Evolutionary conservation across 1,284 basidiomycete species (phyloP), one percentile per base, ranked within the genome.

Genomic region (Cutaneotrichosporon cutaneum): DNA sequence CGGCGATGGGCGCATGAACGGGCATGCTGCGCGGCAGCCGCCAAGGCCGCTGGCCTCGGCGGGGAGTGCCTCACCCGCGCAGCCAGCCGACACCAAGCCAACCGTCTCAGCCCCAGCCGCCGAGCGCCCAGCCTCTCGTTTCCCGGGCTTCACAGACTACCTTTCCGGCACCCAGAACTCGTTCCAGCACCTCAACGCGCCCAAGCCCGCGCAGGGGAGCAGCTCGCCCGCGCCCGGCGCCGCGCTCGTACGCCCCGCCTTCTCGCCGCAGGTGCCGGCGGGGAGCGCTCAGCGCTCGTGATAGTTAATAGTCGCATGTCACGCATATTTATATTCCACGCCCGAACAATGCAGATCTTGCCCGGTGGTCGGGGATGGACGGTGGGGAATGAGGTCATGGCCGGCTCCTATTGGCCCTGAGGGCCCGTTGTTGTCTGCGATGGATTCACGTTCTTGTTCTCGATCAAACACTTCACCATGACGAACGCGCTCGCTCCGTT

Each of bases 401-500:
- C 18, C 16, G 18, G 16, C 39, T 42, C 39, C 39, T 42, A 42
- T 42, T 42, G 39, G 39, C 39, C 39, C 16, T 14, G 39, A 18
- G 39, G 18, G 18, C 9, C 9, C 7, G 39, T 18, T n/a, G 39
- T 42, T 3, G 39, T n/a, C 39, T 1, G 18, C 39, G 18, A n/a
- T 16, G 13, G 36, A n/a, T n/a, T n/a, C 36, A 16, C 36, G 14
- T 39, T 39, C 36, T 2, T 16, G 13, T 14, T 39, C 36, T 39
- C 36, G 14, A 39, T 39, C 36, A 16, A 11, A 39, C 39, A 42
- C 4, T 18, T 9, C 56, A 62, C 45, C 39, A 76, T 76, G 74
- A 35, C 69, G 26, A 33, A 71, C 42, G 72, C 69, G 11, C 71
- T 79, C 21, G 74, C 76, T 44, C 78, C 78, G 0, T 77, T 78